Conservation (phyloP, 257 asterid genomes). For the Solanum virginianum region DNA sequence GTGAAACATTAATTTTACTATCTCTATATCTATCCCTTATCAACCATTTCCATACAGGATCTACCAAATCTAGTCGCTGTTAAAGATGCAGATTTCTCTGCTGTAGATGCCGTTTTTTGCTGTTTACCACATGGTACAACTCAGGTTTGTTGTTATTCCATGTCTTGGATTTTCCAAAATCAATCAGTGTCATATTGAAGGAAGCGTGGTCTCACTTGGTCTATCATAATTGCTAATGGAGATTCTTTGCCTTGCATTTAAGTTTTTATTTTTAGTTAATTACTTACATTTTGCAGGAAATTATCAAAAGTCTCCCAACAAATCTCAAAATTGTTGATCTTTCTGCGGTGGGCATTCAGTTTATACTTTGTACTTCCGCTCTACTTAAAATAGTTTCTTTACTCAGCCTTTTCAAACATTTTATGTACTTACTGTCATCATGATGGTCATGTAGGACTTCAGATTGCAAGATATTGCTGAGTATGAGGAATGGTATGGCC, state of each 20-base stretch:
- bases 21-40: background rate
- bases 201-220: background rate
- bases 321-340: conserved; percentile 80
- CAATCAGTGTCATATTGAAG: background rate
- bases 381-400: background rate
- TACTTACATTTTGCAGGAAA: conserved; percentile 45
- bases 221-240: background rate
- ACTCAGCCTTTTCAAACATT: background rate
- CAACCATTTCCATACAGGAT: conserved; percentile 24
- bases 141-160: conserved; percentile 38
- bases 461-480: conserved; percentile 66
- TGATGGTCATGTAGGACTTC: conserved; percentile 59
- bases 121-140: conserved; percentile 98
- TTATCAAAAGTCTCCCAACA: conserved; percentile 66
- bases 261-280: background rate
- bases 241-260: background rate
- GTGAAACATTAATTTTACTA: background rate
- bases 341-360: conserved; percentile 65
- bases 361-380: background rate
- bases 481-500: conserved; percentile 94
- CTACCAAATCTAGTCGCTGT: conserved; percentile 82
- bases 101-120: conserved; percentile 88
- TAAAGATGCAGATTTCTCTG: conserved; percentile 76
- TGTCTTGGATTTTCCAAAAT: background rate
- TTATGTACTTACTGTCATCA: background rate